These are phyloP conservation scores for Pseudogymnoascus sp. DNA, from an alignment of 2,329 filamentous ascomycete genomes.

Conservation along the genomic window DNA sequence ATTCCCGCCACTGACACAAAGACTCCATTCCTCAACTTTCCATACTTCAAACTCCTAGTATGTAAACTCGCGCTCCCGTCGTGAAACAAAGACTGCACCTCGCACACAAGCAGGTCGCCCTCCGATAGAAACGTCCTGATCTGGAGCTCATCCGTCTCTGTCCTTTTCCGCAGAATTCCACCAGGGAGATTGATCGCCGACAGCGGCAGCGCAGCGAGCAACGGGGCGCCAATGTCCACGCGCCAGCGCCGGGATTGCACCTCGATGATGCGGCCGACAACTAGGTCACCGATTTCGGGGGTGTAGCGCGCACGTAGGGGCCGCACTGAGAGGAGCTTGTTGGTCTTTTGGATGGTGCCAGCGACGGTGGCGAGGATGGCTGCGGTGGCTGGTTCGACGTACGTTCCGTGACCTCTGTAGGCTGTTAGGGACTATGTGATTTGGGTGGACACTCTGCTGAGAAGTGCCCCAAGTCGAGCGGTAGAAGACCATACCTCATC, in stretches of 20 bases:
- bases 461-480: neutral
- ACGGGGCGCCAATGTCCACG: slow-evolving; percentile 83
- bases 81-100: slow-evolving; percentile 82
- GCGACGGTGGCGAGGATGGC: slow-evolving; percentile 85
- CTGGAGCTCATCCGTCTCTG: slow-evolving; percentile 92
- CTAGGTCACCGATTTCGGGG: slow-evolving; percentile 91
- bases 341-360: slow-evolving; percentile 84
- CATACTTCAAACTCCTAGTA: slow-evolving; percentile 85
- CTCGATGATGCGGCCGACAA: slow-evolving; percentile 87
- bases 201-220: slow-evolving; percentile 78
- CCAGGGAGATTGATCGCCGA: slow-evolving; percentile 91
- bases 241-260: slow-evolving; percentile 93
- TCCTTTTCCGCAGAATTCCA: slow-evolving; percentile 82
- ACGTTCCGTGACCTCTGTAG: slow-evolving; percentile 83
- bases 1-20: slow-evolving; percentile 77
- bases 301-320: slow-evolving; percentile 88
- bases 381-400: slow-evolving; percentile 53
- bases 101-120: slow-evolving; percentile 86
- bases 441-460: neutral
- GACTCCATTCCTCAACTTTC: slow-evolving; percentile 87
- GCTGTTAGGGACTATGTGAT: neutral
- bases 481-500: slow-evolving; percentile 61
- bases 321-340: slow-evolving; percentile 89
- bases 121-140: slow-evolving; percentile 97
- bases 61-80: slow-evolving; percentile 85